phyloP scores from a whole-genome alignment of 306 rosid genomes.

The Spatholobus suberectus region DNA sequence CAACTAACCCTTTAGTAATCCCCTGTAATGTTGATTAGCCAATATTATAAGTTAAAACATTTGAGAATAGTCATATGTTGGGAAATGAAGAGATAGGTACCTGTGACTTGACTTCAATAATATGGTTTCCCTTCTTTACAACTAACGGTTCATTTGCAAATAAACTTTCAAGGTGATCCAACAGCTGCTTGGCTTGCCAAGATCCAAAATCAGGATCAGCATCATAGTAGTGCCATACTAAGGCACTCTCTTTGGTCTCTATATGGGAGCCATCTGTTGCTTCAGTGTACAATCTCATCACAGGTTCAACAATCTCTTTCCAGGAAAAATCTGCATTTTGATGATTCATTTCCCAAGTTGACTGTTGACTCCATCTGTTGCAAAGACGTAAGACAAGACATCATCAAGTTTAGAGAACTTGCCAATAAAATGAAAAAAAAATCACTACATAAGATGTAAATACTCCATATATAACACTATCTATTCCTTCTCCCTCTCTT shows the following conservation, averaged over 20 bases:
- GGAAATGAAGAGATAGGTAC: constrained; percentile 37
- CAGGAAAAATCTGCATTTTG: constrained; percentile 48
- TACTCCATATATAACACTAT: not conserved
- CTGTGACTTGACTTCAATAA: constrained; percentile 79
- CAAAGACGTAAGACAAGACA: constrained; percentile 7
- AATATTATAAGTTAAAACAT: constrained; percentile 18
- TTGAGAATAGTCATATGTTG: not conserved
- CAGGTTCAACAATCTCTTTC: constrained; percentile 73
- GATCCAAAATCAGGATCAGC: constrained; percentile 69
- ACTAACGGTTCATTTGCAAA: constrained; percentile 74
- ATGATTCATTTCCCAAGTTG: constrained; percentile 64
- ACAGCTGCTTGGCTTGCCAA: constrained; percentile 71
- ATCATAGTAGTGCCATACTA: constrained; percentile 74
- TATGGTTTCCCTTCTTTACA: constrained; percentile 65
- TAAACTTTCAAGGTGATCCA: constrained; percentile 71
- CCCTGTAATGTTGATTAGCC: constrained; percentile 52
- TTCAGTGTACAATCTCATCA: constrained; percentile 67
- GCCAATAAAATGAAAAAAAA: not conserved
- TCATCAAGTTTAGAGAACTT: constrained; percentile 16
- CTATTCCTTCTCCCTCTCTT: not conserved
- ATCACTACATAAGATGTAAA: not conserved
- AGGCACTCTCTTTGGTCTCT: constrained; percentile 77
- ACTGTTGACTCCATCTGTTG: constrained; percentile 59
- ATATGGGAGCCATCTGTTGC: constrained; percentile 72
- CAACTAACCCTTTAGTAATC: constrained; percentile 70